phyloP scores from a whole-genome alignment of 805 yeast species.

The Hemisphaericaspora nanyangensis region DNA sequence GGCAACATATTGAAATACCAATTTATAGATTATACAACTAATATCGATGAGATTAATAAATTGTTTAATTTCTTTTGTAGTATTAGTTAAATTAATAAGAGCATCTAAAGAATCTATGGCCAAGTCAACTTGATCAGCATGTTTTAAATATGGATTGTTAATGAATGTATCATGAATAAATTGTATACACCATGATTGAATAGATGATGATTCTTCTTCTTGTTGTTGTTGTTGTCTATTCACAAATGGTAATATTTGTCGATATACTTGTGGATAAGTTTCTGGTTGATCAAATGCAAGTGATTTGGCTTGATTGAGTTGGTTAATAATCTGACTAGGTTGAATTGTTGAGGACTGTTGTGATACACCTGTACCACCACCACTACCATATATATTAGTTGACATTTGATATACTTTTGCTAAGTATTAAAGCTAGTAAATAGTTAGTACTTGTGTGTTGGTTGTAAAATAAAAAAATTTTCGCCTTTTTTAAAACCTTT shows the following conservation, averaged over 20 bases:
- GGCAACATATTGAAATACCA: constrained; percentile 44
- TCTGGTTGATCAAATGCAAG: constrained; percentile 28
- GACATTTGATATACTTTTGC: no score
- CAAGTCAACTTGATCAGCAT: constrained; percentile 31
- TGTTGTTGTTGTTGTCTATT: constrained; percentile 30
- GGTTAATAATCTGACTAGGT: constrained; percentile 20
- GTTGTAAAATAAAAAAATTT: no score
- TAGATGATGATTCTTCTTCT: no score
- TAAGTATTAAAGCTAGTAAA: no score
- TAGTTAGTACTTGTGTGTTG: no score
- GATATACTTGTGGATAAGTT: constrained; percentile 40
- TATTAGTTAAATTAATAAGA: constrained; percentile 21
- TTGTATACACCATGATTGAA: constrained; percentile 39
- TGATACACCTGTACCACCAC: no score
- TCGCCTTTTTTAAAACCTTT: no score
- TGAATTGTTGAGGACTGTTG: constrained; percentile 1
- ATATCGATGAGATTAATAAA: constrained; percentile 31
- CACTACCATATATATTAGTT: no score
- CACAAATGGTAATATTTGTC: constrained; percentile 37
- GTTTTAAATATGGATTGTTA: constrained; percentile 20
- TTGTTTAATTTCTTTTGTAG: constrained; percentile 25
- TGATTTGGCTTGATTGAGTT: constrained; percentile 35
- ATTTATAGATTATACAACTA: constrained; percentile 38
- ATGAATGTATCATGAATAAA: constrained; percentile 38
- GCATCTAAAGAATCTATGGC: constrained; percentile 39